Base-by-base conservation (phyloP, 352 stramenopile genomes). In the Phytopythium helicoides region DNA sequence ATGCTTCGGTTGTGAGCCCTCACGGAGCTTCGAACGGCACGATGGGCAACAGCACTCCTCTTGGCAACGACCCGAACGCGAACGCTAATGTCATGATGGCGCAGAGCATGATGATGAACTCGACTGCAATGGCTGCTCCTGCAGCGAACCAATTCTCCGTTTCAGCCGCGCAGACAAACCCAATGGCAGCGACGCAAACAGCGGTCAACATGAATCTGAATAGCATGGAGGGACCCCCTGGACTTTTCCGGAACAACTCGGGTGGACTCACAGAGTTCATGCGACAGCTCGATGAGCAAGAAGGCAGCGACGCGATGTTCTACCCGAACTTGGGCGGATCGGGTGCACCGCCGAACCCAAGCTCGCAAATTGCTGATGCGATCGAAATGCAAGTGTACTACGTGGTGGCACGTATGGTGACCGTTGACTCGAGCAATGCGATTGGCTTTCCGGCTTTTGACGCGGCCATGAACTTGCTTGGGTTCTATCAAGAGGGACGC, bases 371-470 rank as follows among this genome's bases (percentile, higher is more conserved):
- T 44, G 65, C 71, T 0, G 58, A 87, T 35, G 83, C 83, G 9
- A 93, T 93, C 44, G 80, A 91, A 57, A 71, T 87, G 64, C 76
- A 93, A 65, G 80, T 93, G 49, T 93, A 74, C 46, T 91, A 86
- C 40, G 82, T 93, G 4, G 60, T 93, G 3, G 82, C 82, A 36
- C 66, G 76, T 11, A 91, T 90, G 80, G 77, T 87, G 34, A 86
- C 78, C 21, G 60, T 93, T 11, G 77, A 86, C 52, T 57, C 73
- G 19, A 89, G 68, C 48, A 87, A 82, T 45, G 66, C 77, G 15
- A 89, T 89, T 44, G 82, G 82, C 12, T 91, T 93, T 52, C 80
- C 82, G 15, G 82, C 82, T 10, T 93, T 91, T 56, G 82, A 93
- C 33, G 57, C 65, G 6, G 56, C 46, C 25, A 81, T 81, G 68